Percentiles rank a stretch among this genome's conserved stretches.
These are phyloP conservation scores for Prunus dulcis DNA, from an alignment of 306 rosid genomes.

Conservation along the genomic window DNA sequence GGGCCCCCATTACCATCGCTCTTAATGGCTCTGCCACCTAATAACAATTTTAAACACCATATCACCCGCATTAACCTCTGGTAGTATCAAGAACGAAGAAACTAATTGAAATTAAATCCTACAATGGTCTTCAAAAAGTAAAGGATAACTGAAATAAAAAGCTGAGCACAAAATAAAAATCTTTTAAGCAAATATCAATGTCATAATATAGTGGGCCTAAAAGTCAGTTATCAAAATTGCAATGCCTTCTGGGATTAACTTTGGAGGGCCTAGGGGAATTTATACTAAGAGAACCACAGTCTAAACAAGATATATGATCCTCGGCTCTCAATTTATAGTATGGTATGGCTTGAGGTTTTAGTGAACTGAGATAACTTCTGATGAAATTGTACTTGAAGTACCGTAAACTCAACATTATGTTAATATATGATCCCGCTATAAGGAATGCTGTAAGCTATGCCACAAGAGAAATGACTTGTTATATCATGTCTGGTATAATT, in stretches of 20 bases:
- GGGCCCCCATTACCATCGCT: conserved; percentile 94
- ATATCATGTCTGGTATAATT: background rate
- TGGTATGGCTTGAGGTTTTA: background rate
- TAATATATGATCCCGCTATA: background rate
- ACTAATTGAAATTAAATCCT: background rate
- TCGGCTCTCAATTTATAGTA: background rate
- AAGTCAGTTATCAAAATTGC: background rate
- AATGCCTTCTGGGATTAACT: background rate
- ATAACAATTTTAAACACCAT: conserved; percentile 21
- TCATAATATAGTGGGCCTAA: background rate
- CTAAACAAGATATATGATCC: background rate
- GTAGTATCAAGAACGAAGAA: background rate
- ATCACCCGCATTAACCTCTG: background rate
- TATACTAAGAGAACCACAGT: background rate
- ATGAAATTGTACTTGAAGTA: background rate
- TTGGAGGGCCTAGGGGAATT: background rate
- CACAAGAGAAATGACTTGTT: background rate
- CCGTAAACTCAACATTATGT: background rate
- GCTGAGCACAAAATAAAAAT: background rate
- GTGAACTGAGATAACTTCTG: background rate
- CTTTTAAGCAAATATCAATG: background rate
- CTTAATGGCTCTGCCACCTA: conserved; percentile 94
- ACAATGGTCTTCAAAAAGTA: background rate
- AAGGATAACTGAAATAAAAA: background rate
- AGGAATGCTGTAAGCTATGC: background rate